These are phyloP conservation scores for Starmerella ratchasimensis DNA, from an alignment of 805 yeast genomes.

Conservation along the genomic window DNA sequence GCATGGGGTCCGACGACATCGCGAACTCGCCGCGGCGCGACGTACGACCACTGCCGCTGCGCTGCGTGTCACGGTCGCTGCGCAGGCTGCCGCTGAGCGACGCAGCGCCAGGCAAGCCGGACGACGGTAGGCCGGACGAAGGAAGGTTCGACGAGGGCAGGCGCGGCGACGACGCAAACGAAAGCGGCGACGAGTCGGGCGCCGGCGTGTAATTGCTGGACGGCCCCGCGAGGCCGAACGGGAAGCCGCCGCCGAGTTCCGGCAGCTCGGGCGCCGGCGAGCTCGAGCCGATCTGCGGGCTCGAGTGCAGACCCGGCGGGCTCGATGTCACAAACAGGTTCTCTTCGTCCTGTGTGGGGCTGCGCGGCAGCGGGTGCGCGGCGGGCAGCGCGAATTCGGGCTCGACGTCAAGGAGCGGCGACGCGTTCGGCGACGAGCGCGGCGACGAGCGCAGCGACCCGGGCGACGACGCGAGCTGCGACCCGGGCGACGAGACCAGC, in stretches of 20 bases:
- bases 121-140: slow-evolving; percentile 6
- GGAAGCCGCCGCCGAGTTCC: no score
- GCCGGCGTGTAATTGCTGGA: not conserved
- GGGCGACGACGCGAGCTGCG: not conserved
- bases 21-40: slow-evolving; percentile 18
- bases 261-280: not conserved
- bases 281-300: slow-evolving; percentile 2
- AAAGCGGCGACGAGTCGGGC: slow-evolving; percentile 17
- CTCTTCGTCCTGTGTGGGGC: slow-evolving; percentile 3
- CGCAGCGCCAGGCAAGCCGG: slow-evolving; percentile 1
- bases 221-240: not conserved
- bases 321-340: slow-evolving; percentile 13
- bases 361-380: no score
- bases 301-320: slow-evolving; percentile 10
- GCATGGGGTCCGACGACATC: slow-evolving; percentile 8
- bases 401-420: no score
- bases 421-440: not conserved
- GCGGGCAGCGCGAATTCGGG: no score
- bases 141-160: not conserved
- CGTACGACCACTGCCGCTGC: slow-evolving; percentile 4
- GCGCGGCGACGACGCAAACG: slow-evolving; percentile 18
- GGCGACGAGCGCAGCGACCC: not conserved
- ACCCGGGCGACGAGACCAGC: slow-evolving; percentile 9
- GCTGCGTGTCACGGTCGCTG: slow-evolving; percentile 15
- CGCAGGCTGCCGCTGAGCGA: slow-evolving; percentile 12